Conservation (phyloP, 176 grass and related monocot genomes). For the Carex cristatella region DNA sequence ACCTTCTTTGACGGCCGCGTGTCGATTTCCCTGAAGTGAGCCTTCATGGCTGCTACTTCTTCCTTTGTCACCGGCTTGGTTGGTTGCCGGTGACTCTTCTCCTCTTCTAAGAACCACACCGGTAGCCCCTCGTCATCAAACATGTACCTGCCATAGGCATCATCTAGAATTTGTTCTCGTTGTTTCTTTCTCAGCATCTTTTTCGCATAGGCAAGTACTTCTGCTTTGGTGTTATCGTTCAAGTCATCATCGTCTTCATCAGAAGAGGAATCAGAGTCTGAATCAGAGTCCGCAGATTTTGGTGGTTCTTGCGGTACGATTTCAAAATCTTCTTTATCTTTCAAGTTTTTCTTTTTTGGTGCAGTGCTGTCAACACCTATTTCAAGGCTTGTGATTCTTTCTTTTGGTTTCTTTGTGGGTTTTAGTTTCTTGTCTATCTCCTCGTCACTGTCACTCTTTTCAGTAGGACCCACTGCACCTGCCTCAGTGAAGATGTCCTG, state of each 20-base stretch:
- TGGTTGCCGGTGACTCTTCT: constrained; percentile 56
- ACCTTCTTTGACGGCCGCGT: constrained; percentile 84
- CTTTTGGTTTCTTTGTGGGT: neutral
- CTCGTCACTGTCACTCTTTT: constrained; percentile 63
- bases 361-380: neutral
- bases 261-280: constrained; percentile 70
- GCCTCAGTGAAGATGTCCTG: constrained; percentile 70
- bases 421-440: constrained; percentile 37
- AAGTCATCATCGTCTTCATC: constrained; percentile 44
- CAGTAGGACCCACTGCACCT: constrained; percentile 17
- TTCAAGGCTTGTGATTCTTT: neutral
- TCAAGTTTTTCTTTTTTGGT: constrained; percentile 13
- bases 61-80: constrained; percentile 79
- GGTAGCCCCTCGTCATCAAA: constrained; percentile 83
- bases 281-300: constrained; percentile 44
- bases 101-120: constrained; percentile 78
- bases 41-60: constrained; percentile 80
- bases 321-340: constrained; percentile 58
- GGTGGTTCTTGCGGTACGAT: constrained; percentile 77
- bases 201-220: constrained; percentile 85
- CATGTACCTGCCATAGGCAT: constrained; percentile 88
- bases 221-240: constrained; percentile 56
- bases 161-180: constrained; percentile 89
- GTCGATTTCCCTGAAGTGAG: constrained; percentile 84
- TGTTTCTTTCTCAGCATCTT: constrained; percentile 98